phyloP scores from a whole-genome alignment of 805 yeast genomes.

The Saccharomycopsis malanga region DNA sequence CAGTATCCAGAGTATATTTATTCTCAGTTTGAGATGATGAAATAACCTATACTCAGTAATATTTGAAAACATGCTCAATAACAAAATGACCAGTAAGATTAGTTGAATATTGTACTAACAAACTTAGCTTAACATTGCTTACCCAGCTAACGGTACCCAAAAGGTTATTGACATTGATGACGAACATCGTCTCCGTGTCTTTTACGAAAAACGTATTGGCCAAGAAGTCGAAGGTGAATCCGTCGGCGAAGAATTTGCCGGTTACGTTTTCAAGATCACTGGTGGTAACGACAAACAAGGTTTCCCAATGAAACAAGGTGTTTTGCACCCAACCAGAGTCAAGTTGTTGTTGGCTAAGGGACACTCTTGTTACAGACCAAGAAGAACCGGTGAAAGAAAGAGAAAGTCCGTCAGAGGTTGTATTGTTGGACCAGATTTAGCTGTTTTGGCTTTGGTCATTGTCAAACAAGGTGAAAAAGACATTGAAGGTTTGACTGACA shows the following conservation, averaged over 20 bases:
- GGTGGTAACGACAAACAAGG: slow-evolving; percentile 99
- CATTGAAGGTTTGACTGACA: slow-evolving; percentile 92
- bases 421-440: slow-evolving; percentile 94
- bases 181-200: slow-evolving; percentile 96
- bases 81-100: no score
- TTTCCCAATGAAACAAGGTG: slow-evolving; percentile 99
- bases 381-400: slow-evolving; percentile 99
- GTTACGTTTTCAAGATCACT: slow-evolving; percentile 96
- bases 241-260: slow-evolving; percentile 98
- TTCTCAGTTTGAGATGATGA: no score
- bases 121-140: slow-evolving; percentile 95
- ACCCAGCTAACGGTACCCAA: slow-evolving; percentile 99
- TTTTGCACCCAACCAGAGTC: slow-evolving; percentile 99
- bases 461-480: slow-evolving; percentile 97
- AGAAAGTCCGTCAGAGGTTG: slow-evolving; percentile 99
- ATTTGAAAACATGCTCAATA: background rate
- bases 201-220: slow-evolving; percentile 99
- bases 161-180: slow-evolving; percentile 97
- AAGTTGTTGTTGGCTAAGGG: slow-evolving; percentile 90
- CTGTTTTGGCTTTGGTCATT: slow-evolving; percentile 88
- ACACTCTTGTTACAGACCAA: slow-evolving; percentile 98
- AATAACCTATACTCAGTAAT: no score
- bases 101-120: no score
- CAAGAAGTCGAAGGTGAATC: slow-evolving; percentile 99
- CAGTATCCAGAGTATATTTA: no score